A percentile compares a stretch with the other conserved stretches of the same genome.
Evolutionary conservation across 805 yeast species (phyloP).

Genomic region (Yarrowia bubula): DNA sequence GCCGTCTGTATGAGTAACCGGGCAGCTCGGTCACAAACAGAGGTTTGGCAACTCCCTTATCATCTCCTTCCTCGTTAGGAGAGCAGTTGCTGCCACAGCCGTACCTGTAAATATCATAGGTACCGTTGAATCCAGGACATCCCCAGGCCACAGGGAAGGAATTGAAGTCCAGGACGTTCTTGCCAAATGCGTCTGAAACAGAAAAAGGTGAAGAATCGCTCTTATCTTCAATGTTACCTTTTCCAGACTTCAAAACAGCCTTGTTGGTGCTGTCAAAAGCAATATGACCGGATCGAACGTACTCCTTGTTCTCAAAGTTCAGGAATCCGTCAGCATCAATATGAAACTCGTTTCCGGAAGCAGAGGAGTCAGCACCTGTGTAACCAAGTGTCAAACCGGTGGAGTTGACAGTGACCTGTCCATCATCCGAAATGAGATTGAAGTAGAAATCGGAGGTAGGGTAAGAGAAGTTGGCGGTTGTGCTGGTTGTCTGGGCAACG

Average conservation of each 20-base stretch:
- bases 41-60: slow-evolving; percentile 1
- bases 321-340: slow-evolving; percentile 5
- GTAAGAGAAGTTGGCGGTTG: background rate
- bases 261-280: background rate
- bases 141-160: slow-evolving; percentile 8
- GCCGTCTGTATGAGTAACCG: background rate
- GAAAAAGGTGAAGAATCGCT: background rate
- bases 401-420: background rate
- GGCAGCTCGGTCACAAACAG: background rate
- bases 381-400: background rate
- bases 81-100: slow-evolving; percentile 3
- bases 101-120: background rate
- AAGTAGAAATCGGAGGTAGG: slow-evolving; percentile 2
- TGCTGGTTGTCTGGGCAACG: background rate
- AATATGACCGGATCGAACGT: background rate
- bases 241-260: background rate
- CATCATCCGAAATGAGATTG: background rate
- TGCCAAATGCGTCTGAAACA: background rate
- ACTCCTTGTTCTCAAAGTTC: slow-evolving; percentile 7
- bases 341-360: slow-evolving; percentile 8
- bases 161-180: background rate
- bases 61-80: background rate
- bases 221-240: background rate
- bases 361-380: background rate
- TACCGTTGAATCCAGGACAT: slow-evolving; percentile 9